Percentiles rank a stretch among this genome's conserved stretches.
Evolutionary conservation across 768 basidiomycete genomes (phyloP).

Genomic region (Gloeopeniophorella convolvens): DNA sequence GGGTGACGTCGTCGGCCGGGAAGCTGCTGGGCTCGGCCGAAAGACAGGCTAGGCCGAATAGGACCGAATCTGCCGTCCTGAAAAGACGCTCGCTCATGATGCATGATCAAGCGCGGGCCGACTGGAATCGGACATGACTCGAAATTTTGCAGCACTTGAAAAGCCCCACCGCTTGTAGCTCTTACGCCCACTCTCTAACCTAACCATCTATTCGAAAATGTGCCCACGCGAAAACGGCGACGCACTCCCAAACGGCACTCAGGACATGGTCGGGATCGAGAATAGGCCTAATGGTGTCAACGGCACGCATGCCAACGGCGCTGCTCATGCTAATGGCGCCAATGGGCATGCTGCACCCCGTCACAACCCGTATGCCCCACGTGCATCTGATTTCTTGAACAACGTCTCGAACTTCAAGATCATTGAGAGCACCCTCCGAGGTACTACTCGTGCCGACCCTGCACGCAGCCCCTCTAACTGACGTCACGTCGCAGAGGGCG

Average conservation of each 20-base stretch:
- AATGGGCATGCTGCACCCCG: slow-evolving; percentile 34
- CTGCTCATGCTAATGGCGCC: slow-evolving; percentile 26
- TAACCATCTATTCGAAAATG: slow-evolving; percentile 35
- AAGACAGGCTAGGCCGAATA: no score
- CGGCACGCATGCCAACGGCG: slow-evolving; percentile 34
- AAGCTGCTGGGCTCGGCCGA: no score
- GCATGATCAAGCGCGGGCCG: no score
- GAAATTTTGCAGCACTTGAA: slow-evolving; percentile 1
- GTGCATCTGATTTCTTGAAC: slow-evolving; percentile 88
- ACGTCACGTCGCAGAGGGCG: slow-evolving; percentile 67
- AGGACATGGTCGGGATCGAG: slow-evolving; percentile 71
- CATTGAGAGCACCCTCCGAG: slow-evolving; percentile 94
- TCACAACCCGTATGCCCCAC: slow-evolving; percentile 79
- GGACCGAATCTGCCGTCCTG: no score
- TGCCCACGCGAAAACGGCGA: slow-evolving; percentile 57
- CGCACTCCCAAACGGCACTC: slow-evolving; percentile 34
- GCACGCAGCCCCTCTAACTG: background rate
- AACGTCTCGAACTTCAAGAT: slow-evolving; percentile 93
- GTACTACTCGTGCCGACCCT: slow-evolving; percentile 36
- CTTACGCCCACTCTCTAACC: background rate
- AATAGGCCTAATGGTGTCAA: slow-evolving; percentile 32
- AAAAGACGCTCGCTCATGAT: no score
- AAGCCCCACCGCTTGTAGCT: background rate
- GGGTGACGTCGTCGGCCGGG: no score
- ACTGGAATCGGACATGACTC: slow-evolving; percentile 6